Base-by-base conservation (phyloP, 176 grass and related monocot species). In the Carex kokanica region DNA sequence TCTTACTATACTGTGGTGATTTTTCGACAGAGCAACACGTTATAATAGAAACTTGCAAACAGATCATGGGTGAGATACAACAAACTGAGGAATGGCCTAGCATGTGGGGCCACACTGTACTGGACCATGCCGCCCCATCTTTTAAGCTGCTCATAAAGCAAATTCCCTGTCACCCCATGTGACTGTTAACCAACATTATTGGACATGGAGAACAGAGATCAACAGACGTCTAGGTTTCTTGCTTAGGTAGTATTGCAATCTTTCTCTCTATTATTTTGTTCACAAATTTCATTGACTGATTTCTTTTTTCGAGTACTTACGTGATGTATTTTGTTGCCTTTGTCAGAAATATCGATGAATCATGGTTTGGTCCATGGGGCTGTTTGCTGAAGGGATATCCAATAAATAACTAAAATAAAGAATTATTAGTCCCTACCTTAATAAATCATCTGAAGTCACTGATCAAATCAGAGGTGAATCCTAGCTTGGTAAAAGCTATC, bases 361-460 rank as follows among this genome's bases (percentile, higher is more conserved):
- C 86, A 80, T 98, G 95, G 95, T 83, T 98, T 78, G 95, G 95
- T 38, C 88, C 95, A 20, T 98, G 95, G 95, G 85, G 87, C 79
- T 93, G 89, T 84, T 91, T 98, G 85, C 87, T 98, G 49, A 85
- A 88, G 86, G 95, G 95, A 29, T 63, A 77, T 60, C 84, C 74
- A 66, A 85, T 79, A 81, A 67, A 36, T 81, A 73, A 83, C 45
- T 31, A 88, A 85, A 43, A 85, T 29, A 90, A 53, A 32, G 86
- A 95, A n/a, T 32, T 61, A 60, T 77, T 78, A n/a, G 51, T 45
- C 34, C 49, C 81, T 69, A 85, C 84, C 57, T 88, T 93, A 51
- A 88, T 91, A 18, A 67, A 29, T 81, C 18, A 38, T 91, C 78
- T 92, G n/a, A 65, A 89, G 49, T 60, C 23, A 82, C 24, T 90